A percentile compares a stretch with the other conserved stretches of the same genome.
These are phyloP conservation scores for Cystofilobasidium ferigula DNA, from an alignment of 768 basidiomycete genomes.

Conservation along the genomic window DNA sequence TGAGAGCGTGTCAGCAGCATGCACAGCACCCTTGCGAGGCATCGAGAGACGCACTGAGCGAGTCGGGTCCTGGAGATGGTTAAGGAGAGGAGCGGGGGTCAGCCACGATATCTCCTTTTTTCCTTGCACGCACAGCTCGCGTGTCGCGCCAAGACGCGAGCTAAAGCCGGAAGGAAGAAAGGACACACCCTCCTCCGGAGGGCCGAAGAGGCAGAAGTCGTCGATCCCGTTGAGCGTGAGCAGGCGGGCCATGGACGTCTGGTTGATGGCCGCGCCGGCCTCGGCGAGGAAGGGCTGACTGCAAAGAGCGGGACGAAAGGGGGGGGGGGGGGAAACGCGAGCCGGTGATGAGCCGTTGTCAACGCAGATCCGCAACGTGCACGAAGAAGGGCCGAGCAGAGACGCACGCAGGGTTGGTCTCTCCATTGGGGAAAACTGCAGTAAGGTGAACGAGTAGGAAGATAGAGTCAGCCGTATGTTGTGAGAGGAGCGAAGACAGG, in stretches of 20 bases:
- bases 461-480: not conserved
- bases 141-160: not conserved
- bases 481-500: too few species aligned
- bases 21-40: not conserved
- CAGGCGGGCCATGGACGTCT: slow-evolving; percentile 36
- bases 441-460: not conserved
- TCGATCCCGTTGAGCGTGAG: slow-evolving; percentile 37
- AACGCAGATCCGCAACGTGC: not conserved
- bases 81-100: too few species aligned
- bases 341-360: not conserved
- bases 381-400: not conserved
- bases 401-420: slow-evolving; percentile 16
- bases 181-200: slow-evolving; percentile 17
- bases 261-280: slow-evolving; percentile 37
- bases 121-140: not conserved
- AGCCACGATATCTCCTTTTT: not conserved
- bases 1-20: not conserved
- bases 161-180: not conserved
- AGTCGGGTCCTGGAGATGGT: slow-evolving; percentile 22
- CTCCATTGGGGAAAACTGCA: slow-evolving; percentile 13
- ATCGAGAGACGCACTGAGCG: not conserved
- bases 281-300: slow-evolving; percentile 22
- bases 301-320: not conserved
- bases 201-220: slow-evolving; percentile 24
- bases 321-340: not conserved